These are phyloP conservation scores for Senna siamea DNA, from an alignment of 306 rosid genomes.

Conservation along the genomic window DNA sequence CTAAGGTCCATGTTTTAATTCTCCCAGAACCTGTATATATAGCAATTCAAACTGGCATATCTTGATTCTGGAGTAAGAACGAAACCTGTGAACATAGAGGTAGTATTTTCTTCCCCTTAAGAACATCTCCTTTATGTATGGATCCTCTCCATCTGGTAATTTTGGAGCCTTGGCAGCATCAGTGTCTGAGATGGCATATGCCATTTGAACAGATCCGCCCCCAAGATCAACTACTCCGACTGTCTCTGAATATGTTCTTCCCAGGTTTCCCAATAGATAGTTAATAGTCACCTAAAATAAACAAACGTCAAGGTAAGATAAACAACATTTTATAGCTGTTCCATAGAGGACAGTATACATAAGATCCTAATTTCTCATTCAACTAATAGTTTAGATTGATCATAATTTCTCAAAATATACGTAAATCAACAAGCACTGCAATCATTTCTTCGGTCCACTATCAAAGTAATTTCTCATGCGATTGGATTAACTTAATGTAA, in stretches of 20 bases:
- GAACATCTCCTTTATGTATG: constrained; percentile 72
- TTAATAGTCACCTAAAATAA: constrained; percentile 78
- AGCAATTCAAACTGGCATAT: constrained; percentile 31
- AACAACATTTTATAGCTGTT: constrained; percentile 2
- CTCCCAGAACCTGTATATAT: constrained; percentile 19
- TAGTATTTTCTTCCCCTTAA: constrained; percentile 73
- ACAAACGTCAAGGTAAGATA: constrained; percentile 40
- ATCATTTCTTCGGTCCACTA: constrained; percentile 11
- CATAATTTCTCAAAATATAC: neutral
- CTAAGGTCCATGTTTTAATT: neutral
- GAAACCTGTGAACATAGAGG: constrained; percentile 93
- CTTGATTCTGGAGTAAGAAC: constrained; percentile 35
- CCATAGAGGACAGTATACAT: neutral
- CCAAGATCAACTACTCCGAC: constrained; percentile 98
- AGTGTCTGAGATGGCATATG: constrained; percentile 80
- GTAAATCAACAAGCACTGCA: neutral
- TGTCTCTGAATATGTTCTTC: constrained; percentile 67
- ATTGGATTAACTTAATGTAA: neutral
- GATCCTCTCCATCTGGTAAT: constrained; percentile 57
- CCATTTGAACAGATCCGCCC: constrained; percentile 98
- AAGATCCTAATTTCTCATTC: constrained; percentile 6
- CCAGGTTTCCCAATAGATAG: constrained; percentile 83
- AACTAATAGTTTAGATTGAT: neutral
- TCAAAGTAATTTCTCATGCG: neutral
- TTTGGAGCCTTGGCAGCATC: constrained; percentile 74